phyloP scores from a whole-genome alignment of 768 basidiomycete genomes.

The Leucosporidium yakuticum region DNA sequence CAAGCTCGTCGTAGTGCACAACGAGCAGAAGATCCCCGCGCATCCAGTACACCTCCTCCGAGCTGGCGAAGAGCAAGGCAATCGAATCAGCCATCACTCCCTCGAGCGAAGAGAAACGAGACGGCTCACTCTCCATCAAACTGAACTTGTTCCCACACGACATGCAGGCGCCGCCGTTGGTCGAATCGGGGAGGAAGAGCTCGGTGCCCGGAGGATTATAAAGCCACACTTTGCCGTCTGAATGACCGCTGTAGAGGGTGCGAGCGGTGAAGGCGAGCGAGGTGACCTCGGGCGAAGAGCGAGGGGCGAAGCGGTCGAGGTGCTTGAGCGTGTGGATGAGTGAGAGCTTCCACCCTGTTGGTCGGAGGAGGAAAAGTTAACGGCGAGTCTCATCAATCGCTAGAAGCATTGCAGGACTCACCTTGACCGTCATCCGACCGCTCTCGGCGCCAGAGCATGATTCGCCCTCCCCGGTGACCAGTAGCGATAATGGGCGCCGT shows the following conservation, averaged over 20 bases:
- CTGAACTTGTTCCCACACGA: conserved; percentile 1
- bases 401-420: too few species aligned
- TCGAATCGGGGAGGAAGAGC: background rate
- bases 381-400: too few species aligned
- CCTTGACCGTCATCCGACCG: background rate
- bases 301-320: conserved; percentile 6
- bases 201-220: conserved; percentile 1
- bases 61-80: background rate
- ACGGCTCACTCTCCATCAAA: conserved; percentile 7
- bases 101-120: too few species aligned
- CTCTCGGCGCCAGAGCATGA: background rate
- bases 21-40: background rate
- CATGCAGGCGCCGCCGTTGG: background rate
- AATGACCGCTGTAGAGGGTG: conserved; percentile 4
- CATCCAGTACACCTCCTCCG: background rate
- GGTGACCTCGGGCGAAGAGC: background rate
- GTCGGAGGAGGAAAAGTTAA: background rate
- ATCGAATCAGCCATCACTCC: too few species aligned
- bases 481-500: conserved; percentile 5
- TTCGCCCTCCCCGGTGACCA: background rate
- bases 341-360: conserved; percentile 4
- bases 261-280: background rate
- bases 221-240: background rate
- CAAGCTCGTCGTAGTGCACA: background rate
- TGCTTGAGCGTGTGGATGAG: background rate